Base-by-base conservation (phyloP, 495 filamentous ascomycete genomes). In the Podospora conica region DNA sequence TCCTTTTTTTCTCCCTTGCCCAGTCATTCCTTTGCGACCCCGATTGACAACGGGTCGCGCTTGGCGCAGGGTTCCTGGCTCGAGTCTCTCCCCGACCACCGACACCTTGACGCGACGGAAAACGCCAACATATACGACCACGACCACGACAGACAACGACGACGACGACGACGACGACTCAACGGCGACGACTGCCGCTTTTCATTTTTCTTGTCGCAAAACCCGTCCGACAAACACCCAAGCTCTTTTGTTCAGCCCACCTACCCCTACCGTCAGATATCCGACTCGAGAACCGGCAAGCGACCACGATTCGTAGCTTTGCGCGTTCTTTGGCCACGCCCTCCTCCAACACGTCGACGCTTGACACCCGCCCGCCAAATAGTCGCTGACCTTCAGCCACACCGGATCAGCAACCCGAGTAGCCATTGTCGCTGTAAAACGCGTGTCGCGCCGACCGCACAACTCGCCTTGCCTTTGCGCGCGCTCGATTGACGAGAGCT, bases 21-120 rank as follows among this genome's bases (percentile, higher is more conserved):
- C 73, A 73, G 73, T 77, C 76, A 71, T 67, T 75, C 73, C 29
- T 76, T 76, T 74, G 66, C 68, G 70, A 72, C 71, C 67, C 40
- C 58, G 61, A 64, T 69, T 65, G 54, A 70, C 67, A 65, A 67
- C 69, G 68, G 67, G 73, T 71, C 69, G 73, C 73, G 65, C 69
- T 70, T 72, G 73, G 73, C 73, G 73, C 71, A 71, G 55, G 71
- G 66, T 73, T 66, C 68, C 57, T 61, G 65, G 66, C 66, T 64
- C 54, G 63, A 22, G 63, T 54, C 21, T 58, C 29, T 58, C 59
- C 33, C 60, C 54, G 60, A 23, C 56, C 24, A 61, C 59, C 57
- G 64, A 62, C 40, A 64, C 61, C 9, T 11, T n/a, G 55, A 24
- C 63, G 54, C 53, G 48, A 61, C 59, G 20, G 40, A 65, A 56